phyloP scores from a whole-genome alignment of 2,329 filamentous ascomycete species.

The Fusarium stilboides region DNA sequence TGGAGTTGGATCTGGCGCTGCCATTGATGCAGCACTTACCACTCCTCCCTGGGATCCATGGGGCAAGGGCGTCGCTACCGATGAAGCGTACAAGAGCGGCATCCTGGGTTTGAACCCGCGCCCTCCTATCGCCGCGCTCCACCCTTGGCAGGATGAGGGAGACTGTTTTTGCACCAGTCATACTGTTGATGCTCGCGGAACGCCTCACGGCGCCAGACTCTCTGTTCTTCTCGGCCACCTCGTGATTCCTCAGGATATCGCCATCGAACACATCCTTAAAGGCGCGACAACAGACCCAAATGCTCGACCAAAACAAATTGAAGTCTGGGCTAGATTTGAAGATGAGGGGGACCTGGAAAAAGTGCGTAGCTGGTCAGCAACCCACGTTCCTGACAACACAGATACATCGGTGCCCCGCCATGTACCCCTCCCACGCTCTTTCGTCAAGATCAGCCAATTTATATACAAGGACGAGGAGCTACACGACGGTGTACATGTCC shows the following conservation, averaged over 20 bases:
- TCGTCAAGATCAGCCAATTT: constrained; percentile 72
- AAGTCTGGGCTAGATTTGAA: constrained; percentile 76
- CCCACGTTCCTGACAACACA: constrained; percentile 57
- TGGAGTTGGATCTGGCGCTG: constrained; percentile 74
- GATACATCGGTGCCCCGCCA: constrained; percentile 51
- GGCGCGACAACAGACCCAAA: constrained; percentile 73
- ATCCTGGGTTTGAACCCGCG: constrained; percentile 35
- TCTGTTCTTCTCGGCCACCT: constrained; percentile 71
- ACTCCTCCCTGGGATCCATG: constrained; percentile 69
- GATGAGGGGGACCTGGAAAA: constrained; percentile 60
- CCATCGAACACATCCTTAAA: constrained; percentile 79
- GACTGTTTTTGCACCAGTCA: constrained; percentile 87
- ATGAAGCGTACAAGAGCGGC: constrained; percentile 38
- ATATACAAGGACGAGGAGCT: constrained; percentile 64
- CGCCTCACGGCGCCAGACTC: constrained; percentile 73
- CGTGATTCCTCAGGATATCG: constrained; percentile 77
- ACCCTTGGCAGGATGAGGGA: constrained; percentile 81
- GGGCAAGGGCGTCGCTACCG: constrained; percentile 27
- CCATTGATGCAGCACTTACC: constrained; percentile 71
- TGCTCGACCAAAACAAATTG: constrained; percentile 76
- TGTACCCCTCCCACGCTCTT: constrained; percentile 56
- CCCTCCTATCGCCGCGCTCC: constrained; percentile 71
- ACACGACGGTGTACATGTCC: constrained; percentile 66
- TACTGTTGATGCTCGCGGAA: constrained; percentile 57
- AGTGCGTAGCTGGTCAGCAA: constrained; percentile 61